Base-by-base conservation (phyloP, 2,329 filamentous ascomycete species). In the Tolypocladium tropicale region DNA sequence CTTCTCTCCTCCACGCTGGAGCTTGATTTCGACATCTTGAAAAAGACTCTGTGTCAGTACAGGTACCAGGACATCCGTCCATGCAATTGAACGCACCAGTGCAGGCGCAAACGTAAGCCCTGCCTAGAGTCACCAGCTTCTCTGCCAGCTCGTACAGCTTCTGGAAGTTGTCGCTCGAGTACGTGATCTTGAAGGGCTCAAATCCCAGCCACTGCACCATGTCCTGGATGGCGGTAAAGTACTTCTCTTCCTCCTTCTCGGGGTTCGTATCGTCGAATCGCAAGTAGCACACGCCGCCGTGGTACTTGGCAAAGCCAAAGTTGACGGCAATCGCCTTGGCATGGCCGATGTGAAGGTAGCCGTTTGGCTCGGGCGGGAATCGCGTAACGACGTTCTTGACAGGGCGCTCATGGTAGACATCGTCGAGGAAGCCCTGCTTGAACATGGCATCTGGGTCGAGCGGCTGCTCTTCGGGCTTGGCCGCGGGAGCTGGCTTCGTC, bases 221-320 rank as follows among this genome's bases (percentile, higher is more conserved):
- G 60, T 96, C 90, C 65, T 90, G 78, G 62, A 97, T 97, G n/a
- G 90, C 88, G 12, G 80, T 82, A 67, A 95, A 95, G 72, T 92
- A 97, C 57, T 86, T 80, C 72, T 95, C 89, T 69, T 96, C 89
- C 70, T 97, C 94, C 52, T 89, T 89, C 61, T 92, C 90, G 1
- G 94, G 94, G 70, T 97, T 97, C 16, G 94, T 97, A 65, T 97
- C 94, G 69, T 97, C 94, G 70, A 89, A 96, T 64, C 93, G 58
- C 54, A 58, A 36, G 53, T 57, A 56, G 57, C 53, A 58, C 21
- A 62, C 64, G 57, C 93, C 93, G 37, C 87, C 88, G 68, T 95
- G 89, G 67, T 86, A 85, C 66, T 82, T 84, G 16, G 94, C 93
- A 69, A 96, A 97, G 7, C 93, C 93, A 73, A 97, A 97, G 74